phyloP scores from a whole-genome alignment of 139 green algal species.

The Coelastrella sp. region DNA sequence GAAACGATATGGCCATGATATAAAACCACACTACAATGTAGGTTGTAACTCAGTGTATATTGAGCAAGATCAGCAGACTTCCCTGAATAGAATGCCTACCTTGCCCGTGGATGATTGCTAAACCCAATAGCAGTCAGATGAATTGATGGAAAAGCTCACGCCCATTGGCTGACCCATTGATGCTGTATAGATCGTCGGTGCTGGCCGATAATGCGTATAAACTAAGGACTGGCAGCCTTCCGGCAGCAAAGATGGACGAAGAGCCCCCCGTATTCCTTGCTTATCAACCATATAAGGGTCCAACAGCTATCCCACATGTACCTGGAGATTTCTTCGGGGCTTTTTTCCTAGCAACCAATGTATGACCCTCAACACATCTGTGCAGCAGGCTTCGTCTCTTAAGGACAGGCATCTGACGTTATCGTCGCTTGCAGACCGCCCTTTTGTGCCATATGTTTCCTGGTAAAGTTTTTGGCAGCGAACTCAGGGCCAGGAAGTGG shows the following conservation, averaged over 20 bases:
- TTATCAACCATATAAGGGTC: slow-evolving; percentile 72
- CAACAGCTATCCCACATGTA: slow-evolving; percentile 74
- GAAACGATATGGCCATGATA: too few relatives aligned
- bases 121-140: too few relatives aligned
- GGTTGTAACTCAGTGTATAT: too few relatives aligned
- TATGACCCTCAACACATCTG: slow-evolving; percentile 47
- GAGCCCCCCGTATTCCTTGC: slow-evolving; percentile 50
- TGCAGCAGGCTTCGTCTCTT: not conserved
- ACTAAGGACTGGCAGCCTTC: not conserved
- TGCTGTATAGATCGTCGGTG: not conserved
- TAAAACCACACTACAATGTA: too few relatives aligned
- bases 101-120: too few relatives aligned
- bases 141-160: too few relatives aligned
- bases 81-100: too few relatives aligned
- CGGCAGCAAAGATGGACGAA: slow-evolving; percentile 36
- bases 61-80: too few relatives aligned
- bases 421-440: slow-evolving; percentile 56
- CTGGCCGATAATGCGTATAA: not conserved
- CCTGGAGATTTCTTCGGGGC: slow-evolving; percentile 81
- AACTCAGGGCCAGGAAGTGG: slow-evolving; percentile 74
- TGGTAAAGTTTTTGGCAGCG: slow-evolving; percentile 76
- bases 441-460: slow-evolving; percentile 75
- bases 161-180: not conserved
- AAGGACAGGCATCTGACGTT: not conserved
- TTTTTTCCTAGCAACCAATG: slow-evolving; percentile 82